These are phyloP conservation scores for Nannochloris sp. DNA, from an alignment of 139 green algal genomes.

Conservation along the genomic window DNA sequence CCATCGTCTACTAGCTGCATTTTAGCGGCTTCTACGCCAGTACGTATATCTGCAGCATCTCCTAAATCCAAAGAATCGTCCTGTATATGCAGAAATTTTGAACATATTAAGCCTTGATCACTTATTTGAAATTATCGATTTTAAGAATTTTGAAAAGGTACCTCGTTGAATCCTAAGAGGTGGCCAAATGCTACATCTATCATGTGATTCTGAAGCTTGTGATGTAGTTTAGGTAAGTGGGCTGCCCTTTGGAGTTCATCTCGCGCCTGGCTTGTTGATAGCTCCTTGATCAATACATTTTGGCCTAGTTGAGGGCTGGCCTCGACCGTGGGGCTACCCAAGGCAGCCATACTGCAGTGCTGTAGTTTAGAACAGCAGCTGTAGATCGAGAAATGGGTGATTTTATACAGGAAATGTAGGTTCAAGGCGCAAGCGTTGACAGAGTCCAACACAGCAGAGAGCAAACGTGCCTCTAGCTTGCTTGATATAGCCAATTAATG, in stretches of 20 bases:
- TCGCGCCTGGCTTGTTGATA: background rate
- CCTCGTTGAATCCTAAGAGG: background rate
- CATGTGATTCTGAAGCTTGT: background rate
- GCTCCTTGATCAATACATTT: background rate
- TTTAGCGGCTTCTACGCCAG: background rate
- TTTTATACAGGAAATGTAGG: too few species aligned
- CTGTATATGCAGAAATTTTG: background rate
- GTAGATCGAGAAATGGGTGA: too few species aligned
- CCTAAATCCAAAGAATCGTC: background rate
- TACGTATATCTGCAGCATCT: background rate
- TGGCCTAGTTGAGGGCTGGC: too few species aligned
- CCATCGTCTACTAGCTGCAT: background rate
- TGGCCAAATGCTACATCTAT: background rate
- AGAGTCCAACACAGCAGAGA: too few species aligned
- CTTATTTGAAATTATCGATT: background rate
- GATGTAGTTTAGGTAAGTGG: background rate
- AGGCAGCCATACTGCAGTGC: too few species aligned
- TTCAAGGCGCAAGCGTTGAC: too few species aligned
- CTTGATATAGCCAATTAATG: too few species aligned
- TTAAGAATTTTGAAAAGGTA: background rate
- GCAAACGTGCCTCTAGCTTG: too few species aligned
- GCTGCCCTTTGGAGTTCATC: background rate
- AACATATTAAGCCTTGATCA: background rate
- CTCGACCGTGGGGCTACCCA: too few species aligned
- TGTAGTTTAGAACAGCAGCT: too few species aligned